Evolutionary conservation across 371 early-diverging fungal genomes (phyloP), one percentile per base, ranked within the genome.

Genomic region (Rhizopus delemar): DNA sequence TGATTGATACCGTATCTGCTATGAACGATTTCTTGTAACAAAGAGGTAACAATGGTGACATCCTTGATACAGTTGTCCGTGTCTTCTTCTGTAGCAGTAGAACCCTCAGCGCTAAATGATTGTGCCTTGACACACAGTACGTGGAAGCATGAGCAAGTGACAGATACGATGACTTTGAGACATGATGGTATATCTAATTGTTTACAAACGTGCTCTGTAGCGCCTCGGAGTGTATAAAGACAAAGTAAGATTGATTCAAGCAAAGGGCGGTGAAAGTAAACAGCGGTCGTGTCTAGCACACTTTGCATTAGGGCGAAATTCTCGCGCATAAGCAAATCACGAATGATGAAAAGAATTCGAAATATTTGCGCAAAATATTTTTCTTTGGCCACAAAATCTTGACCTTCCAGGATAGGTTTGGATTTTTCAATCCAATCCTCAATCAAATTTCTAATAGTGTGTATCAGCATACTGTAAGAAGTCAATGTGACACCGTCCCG

Each of bases 201-300:
- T 62, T 8, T 22, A 22, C 22, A 22, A 22, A 22, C 22, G 2
- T 22, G 22, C 22, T 22, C 22, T 22, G 22, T 2, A 22, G 22
- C 22, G 22, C 68, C 56, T 49, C 66, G 62, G 8, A 78, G 31
- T 5, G 79, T 73, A 32, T 70, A 74, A 11, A 78, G 35, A 33
- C 61, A 69, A 1, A 78, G 61, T 55, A 73, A 39, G 3, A 65
- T 52, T 13, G 75, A 45, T 51, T 78, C 79, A 5, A 78, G 56
- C 9, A 78, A 53, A 15, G 79, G 74, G 5, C 74, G 57, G 54
- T 75, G 79, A 67, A 67, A 78, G 11, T 69, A 46, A n/a, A 68
- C 61, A 6, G 69, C 57, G 6, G 66, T 53, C n/a, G 35, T 32
- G 46, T 63, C 66, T 33, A 60, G 46, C 8, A 75, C 53, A 46